A percentile compares a stretch with the other conserved stretches of the same genome.
phyloP scores from a whole-genome alignment of 768 basidiomycete species.

The Candolleomyces aberdarensis region DNA sequence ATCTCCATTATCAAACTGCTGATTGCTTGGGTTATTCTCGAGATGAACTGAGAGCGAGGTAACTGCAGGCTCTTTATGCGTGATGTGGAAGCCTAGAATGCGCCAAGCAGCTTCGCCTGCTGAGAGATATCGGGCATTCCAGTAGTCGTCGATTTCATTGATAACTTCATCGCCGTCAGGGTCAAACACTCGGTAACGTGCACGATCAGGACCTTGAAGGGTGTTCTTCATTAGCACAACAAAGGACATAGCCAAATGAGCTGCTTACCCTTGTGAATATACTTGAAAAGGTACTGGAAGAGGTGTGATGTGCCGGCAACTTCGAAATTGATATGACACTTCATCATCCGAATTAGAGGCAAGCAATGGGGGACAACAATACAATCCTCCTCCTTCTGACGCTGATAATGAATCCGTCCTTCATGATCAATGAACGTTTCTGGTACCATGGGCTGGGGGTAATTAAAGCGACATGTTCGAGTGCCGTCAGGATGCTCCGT shows the following conservation, averaged over 20 bases:
- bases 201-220: slow-evolving; percentile 22
- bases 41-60: too few relatives aligned
- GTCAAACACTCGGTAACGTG: slow-evolving; percentile 22
- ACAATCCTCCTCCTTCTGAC: slow-evolving; percentile 18
- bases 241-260: too few relatives aligned
- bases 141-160: too few relatives aligned
- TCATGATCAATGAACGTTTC: slow-evolving; percentile 23
- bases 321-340: slow-evolving; percentile 38
- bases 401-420: slow-evolving; percentile 26
- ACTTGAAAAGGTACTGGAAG: slow-evolving; percentile 39
- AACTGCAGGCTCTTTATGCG: too few relatives aligned
- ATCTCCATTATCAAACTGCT: too few relatives aligned
- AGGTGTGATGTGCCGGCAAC: slow-evolving; percentile 24
- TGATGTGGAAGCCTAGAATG: too few relatives aligned
- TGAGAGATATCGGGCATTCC: too few relatives aligned
- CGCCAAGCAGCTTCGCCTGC: too few relatives aligned
- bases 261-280: slow-evolving; percentile 32
- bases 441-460: slow-evolving; percentile 7
- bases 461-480: slow-evolving; percentile 20
- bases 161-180: too few relatives aligned
- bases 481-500: slow-evolving; percentile 6
- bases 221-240: too few relatives aligned
- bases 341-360: slow-evolving; percentile 18
- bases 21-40: too few relatives aligned
- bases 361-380: slow-evolving; percentile 27